phyloP scores from a whole-genome alignment of 1,139 yeast genomes.

The Blastobotrys persicus region DNA sequence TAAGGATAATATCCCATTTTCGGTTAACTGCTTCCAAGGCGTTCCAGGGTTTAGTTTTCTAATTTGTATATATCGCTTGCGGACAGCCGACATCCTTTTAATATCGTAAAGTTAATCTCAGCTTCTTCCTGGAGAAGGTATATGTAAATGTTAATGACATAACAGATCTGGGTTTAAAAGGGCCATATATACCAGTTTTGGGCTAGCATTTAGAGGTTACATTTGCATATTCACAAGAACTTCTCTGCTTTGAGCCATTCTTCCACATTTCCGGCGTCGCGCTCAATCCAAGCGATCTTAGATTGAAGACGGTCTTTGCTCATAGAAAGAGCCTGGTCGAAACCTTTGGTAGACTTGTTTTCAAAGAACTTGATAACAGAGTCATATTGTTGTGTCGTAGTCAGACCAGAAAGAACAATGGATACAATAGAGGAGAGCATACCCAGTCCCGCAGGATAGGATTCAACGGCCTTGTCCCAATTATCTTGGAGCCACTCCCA shows the following conservation, averaged over 20 bases:
- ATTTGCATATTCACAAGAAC: slow-evolving; percentile 6
- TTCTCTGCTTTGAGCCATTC: slow-evolving; percentile 38
- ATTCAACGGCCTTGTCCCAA: slow-evolving; percentile 64
- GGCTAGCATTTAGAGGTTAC: background rate
- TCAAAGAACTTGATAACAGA: slow-evolving; percentile 60
- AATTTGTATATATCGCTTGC: too few relatives aligned
- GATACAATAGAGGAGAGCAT: slow-evolving; percentile 74
- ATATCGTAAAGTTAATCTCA: too few relatives aligned
- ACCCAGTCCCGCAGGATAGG: slow-evolving; percentile 78
- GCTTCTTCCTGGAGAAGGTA: too few relatives aligned
- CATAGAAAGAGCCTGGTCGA: slow-evolving; percentile 70
- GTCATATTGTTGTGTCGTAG: slow-evolving; percentile 56
- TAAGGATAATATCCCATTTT: too few relatives aligned
- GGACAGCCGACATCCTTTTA: too few relatives aligned
- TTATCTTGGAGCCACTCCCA: slow-evolving; percentile 79
- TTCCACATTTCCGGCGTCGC: slow-evolving; percentile 56
- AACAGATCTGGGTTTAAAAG: too few relatives aligned
- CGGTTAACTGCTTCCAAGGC: too few relatives aligned
- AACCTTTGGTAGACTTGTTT: slow-evolving; percentile 65
- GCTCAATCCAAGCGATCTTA: slow-evolving; percentile 61
- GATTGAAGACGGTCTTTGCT: slow-evolving; percentile 64
- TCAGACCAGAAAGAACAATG: slow-evolving; percentile 61
- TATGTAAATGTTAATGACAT: too few relatives aligned
- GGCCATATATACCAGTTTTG: too few relatives aligned
- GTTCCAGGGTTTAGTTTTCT: too few relatives aligned